These are phyloP conservation scores for Herpetospermum pedunculosum DNA, from an alignment of 306 rosid genomes.

Conservation along the genomic window DNA sequence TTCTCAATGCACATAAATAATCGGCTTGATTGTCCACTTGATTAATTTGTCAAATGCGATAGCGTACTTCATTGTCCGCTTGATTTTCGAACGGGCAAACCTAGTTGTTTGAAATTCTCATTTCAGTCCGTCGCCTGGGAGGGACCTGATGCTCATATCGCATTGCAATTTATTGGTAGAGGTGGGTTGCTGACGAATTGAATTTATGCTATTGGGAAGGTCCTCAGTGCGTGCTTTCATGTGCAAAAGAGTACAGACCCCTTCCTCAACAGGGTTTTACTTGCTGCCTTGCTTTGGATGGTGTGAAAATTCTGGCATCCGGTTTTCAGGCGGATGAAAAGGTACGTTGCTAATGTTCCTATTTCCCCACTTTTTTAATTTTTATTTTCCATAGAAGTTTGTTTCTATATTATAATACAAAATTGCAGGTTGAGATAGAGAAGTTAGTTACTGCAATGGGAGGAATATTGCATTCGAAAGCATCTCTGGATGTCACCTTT, in stretches of 20 bases:
- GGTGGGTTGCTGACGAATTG: slow-evolving; percentile 2
- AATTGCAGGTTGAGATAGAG: slow-evolving; percentile 55
- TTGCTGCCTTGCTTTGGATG: slow-evolving; percentile 93
- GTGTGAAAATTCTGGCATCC: slow-evolving; percentile 81
- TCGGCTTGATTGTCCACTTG: neutral
- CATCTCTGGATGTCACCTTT: slow-evolving; percentile 63
- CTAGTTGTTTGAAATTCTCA: slow-evolving; percentile 1
- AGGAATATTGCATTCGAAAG: slow-evolving; percentile 52
- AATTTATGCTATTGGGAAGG: slow-evolving; percentile 38
- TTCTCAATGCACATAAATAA: neutral
- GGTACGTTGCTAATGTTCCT: slow-evolving; percentile 27
- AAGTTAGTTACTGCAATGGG: slow-evolving; percentile 81
- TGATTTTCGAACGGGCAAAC: neutral
- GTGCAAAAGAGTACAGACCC: slow-evolving; percentile 51
- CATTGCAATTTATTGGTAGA: slow-evolving; percentile 5
- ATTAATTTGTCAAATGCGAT: too few species aligned
- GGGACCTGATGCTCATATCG: neutral
- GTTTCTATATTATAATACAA: slow-evolving; percentile 2
- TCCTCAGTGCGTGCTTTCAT: slow-evolving; percentile 76
- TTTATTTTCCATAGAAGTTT: neutral
- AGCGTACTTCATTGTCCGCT: neutral
- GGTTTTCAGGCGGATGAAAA: slow-evolving; percentile 76
- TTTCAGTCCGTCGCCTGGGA: neutral
- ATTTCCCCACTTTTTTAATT: neutral
- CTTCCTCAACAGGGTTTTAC: slow-evolving; percentile 69